Evolutionary conservation across 495 filamentous ascomycete species (phyloP), one percentile per base, ranked within the genome.

Genomic region (Patellaria atrata): DNA sequence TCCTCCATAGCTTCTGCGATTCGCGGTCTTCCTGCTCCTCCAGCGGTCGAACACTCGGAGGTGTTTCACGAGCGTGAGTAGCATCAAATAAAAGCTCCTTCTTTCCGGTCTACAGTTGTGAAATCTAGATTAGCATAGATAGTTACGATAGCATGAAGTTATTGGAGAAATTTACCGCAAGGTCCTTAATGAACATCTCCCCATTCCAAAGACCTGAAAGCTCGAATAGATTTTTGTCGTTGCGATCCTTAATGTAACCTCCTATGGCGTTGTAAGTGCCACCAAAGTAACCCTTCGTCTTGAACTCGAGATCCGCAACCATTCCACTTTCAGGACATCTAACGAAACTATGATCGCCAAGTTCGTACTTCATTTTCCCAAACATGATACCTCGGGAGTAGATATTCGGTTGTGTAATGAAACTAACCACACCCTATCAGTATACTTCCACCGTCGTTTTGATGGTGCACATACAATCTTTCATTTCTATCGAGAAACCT

Each of bases 281-380:
- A 35, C 84, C 78, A 48, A 96, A 87, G 63, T 91, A 99, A 4
- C 91, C 91, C 57, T 99, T 99, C 20, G 81, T 87, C 57, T 96
- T 99, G 63, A 99, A 99, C 43, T 99, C 89, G 38, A 99, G 75
- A 53, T 96, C 89, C 40, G 85, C 85, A n/a, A 72, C 65, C 10
- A 96, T 62, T 26, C 79, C 73, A 17, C 79, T 62, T 54, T 96
- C 91, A 1, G 89, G 80, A 56, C 87, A 99, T 40, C 74, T 70
- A n/a, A 96, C 80, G 46, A 78, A 82, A 58, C 85, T 91, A 61
- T 94, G 86, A 54, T 99, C 89, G 23, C 89, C 89, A 13, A 99
- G 70, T 60, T 99, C 89, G 58, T 96, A 99, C 57, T 94, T 94
- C 89, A 99, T 96, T 58, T 94, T 96, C 14, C 89, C 89, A 50